phyloP scores from a whole-genome alignment of 345 rosid genomes.

The Iberis pinnata region DNA sequence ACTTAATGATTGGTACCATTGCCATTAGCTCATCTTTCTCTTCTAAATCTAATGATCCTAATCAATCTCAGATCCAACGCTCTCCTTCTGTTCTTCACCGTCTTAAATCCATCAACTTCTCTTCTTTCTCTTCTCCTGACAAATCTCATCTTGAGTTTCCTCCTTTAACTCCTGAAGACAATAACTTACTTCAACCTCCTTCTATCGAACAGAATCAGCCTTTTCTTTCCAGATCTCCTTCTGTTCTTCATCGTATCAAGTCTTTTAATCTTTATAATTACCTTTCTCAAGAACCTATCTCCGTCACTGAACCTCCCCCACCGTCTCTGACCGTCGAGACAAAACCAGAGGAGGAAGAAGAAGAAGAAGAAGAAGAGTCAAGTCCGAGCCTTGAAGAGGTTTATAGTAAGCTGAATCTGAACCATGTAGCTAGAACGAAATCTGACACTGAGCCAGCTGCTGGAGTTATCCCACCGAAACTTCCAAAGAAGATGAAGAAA shows the following conservation, averaged over 20 bases:
- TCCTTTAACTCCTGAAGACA: slow-evolving; percentile 16
- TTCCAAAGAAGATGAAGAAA: slow-evolving; percentile 69
- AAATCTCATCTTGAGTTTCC: slow-evolving; percentile 37
- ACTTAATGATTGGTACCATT: slow-evolving; percentile 68
- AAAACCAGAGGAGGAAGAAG: slow-evolving; percentile 22
- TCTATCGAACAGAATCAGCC: slow-evolving; percentile 31
- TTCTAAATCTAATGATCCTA: slow-evolving; percentile 27
- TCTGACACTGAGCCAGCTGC: slow-evolving; percentile 60
- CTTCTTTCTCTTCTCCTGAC: slow-evolving; percentile 35
- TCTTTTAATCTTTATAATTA: slow-evolving; percentile 53
- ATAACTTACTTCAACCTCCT: slow-evolving; percentile 2
- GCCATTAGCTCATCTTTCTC: slow-evolving; percentile 51
- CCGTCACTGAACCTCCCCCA: neutral
- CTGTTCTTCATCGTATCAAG: slow-evolving; percentile 54
- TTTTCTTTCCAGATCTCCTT: slow-evolving; percentile 50
- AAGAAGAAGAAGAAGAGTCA: slow-evolving; percentile 27
- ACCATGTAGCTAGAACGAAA: slow-evolving; percentile 36
- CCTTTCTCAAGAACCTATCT: slow-evolving; percentile 43
- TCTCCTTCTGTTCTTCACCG: slow-evolving; percentile 69
- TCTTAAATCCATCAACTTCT: slow-evolving; percentile 56
- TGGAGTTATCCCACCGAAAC: slow-evolving; percentile 47
- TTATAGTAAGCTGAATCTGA: slow-evolving; percentile 38
- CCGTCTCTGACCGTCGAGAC: slow-evolving; percentile 17
- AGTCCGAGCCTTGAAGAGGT: slow-evolving; percentile 47
- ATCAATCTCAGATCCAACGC: slow-evolving; percentile 33